A percentile compares a stretch with the other conserved stretches of the same genome.
Conservation (phyloP, 768 basidiomycete genomes). For the Leccinum boreale region DNA sequence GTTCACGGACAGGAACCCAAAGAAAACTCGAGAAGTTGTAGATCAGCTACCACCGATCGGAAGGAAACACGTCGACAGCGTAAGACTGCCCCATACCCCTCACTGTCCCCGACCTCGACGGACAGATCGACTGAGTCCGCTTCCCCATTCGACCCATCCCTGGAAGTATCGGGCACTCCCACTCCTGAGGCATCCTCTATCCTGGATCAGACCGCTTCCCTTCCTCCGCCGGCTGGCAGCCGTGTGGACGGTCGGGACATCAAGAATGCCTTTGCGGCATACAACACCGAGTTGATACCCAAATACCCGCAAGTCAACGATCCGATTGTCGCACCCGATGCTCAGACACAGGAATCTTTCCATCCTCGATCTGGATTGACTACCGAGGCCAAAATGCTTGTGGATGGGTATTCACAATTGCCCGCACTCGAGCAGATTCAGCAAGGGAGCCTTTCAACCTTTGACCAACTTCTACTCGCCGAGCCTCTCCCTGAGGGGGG, state of each 20-base stretch:
- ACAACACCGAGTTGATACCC: neutral
- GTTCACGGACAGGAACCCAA: slow-evolving; percentile 20
- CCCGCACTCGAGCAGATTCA: neutral
- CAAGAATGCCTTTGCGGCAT: neutral
- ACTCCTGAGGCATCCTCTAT: neutral
- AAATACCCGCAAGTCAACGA: neutral
- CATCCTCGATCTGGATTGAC: neutral
- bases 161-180: neutral
- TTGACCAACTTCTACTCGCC: neutral
- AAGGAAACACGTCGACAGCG: neutral
- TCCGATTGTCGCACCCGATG: neutral
- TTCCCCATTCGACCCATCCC: neutral
- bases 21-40: neutral
- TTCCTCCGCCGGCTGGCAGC: neutral
- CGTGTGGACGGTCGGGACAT: neutral
- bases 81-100: slow-evolving; percentile 4
- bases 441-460: neutral
- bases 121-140: neutral
- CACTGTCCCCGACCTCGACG: neutral
- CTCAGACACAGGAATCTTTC: neutral
- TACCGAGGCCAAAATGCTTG: no score
- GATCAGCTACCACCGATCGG: neutral
- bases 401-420: neutral
- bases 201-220: neutral
- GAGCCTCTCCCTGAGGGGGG: neutral